These are phyloP conservation scores for Aspergillus biplanus DNA, from an alignment of 495 filamentous ascomycete genomes.

Conservation along the genomic window DNA sequence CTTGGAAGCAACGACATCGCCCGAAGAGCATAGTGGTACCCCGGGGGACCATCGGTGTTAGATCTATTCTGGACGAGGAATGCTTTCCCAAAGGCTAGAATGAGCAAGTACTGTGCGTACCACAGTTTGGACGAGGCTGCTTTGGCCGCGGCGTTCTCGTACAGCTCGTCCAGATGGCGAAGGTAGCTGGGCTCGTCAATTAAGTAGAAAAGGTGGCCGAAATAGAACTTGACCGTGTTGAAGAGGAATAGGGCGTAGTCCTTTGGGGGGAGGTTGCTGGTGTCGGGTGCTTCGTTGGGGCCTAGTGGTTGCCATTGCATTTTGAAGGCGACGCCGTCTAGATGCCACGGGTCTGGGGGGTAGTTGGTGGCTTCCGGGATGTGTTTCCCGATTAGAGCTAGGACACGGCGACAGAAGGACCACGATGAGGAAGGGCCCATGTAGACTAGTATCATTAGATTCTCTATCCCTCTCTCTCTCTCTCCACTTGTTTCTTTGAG, in stretches of 20 bases:
- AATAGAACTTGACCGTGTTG: slow-evolving; percentile 44
- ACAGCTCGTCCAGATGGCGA: slow-evolving; percentile 36
- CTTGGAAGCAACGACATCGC: slow-evolving; percentile 45
- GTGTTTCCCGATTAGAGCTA: slow-evolving; percentile 32
- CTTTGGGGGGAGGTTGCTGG: slow-evolving; percentile 36
- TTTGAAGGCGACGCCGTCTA: slow-evolving; percentile 43
- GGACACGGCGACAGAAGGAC: slow-evolving; percentile 39
- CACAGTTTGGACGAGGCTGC: slow-evolving; percentile 35
- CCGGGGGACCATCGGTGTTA: slow-evolving; percentile 36
- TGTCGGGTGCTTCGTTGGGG: slow-evolving; percentile 34
- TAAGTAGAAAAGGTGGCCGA: slow-evolving; percentile 41
- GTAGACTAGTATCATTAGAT: slow-evolving; percentile 23
- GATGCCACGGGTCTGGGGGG: slow-evolving; percentile 34
- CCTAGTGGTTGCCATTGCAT: slow-evolving; percentile 40
- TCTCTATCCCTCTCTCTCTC: no score
- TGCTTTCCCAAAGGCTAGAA: slow-evolving; percentile 46
- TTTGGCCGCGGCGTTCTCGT: slow-evolving; percentile 30
- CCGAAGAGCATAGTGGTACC: slow-evolving; percentile 38
- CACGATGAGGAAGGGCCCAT: slow-evolving; percentile 42
- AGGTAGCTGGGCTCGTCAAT: slow-evolving; percentile 43
- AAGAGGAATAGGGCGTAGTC: slow-evolving; percentile 45
- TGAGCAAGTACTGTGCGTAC: slow-evolving; percentile 44
- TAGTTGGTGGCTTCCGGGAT: slow-evolving; percentile 30
- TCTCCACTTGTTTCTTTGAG: no score
- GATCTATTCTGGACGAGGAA: slow-evolving; percentile 35